These are phyloP conservation scores for Castanopsis chinensis DNA, from an alignment of 306 rosid species.

Conservation along the genomic window DNA sequence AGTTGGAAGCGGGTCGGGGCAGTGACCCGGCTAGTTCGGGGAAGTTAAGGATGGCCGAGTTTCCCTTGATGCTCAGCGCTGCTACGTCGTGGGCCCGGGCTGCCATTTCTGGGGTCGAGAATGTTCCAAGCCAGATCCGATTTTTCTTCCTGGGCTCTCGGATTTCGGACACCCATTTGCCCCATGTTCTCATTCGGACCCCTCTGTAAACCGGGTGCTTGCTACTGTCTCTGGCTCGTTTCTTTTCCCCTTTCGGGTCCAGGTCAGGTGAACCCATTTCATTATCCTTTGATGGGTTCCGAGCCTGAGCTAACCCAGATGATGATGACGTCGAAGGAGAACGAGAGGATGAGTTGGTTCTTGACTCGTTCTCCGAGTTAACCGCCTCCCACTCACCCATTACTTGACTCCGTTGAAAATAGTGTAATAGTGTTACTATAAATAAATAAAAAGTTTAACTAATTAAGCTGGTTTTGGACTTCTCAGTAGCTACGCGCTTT, in stretches of 20 bases:
- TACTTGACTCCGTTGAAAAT: neutral
- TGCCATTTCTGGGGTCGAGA: slow-evolving; percentile 91
- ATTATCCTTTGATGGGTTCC: neutral
- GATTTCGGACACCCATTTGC: slow-evolving; percentile 98
- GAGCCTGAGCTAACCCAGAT: slow-evolving; percentile 12
- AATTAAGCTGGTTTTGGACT: neutral
- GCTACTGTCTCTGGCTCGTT: slow-evolving; percentile 38
- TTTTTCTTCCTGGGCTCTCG: slow-evolving; percentile 89
- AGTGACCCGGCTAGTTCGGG: slow-evolving; percentile 61
- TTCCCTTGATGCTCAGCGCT: slow-evolving; percentile 71
- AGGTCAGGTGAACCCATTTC: slow-evolving; percentile 17
- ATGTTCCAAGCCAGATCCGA: slow-evolving; percentile 98
- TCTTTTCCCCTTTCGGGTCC: slow-evolving; percentile 28
- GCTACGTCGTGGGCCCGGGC: slow-evolving; percentile 99
- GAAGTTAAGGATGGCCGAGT: slow-evolving; percentile 89
- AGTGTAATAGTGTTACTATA: neutral
- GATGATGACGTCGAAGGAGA: slow-evolving; percentile 22
- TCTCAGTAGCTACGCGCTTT: neutral
- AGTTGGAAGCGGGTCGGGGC: slow-evolving; percentile 75
- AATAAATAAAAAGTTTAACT: neutral
- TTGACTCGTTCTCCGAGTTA: slow-evolving; percentile 35
- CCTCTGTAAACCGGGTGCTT: slow-evolving; percentile 83
- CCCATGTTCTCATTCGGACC: slow-evolving; percentile 95
- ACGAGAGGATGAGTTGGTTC: slow-evolving; percentile 20
- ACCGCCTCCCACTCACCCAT: slow-evolving; percentile 45